Evolutionary conservation across 139 green algal species (phyloP).

Genomic region (Ettlia oleoabundans): DNA sequence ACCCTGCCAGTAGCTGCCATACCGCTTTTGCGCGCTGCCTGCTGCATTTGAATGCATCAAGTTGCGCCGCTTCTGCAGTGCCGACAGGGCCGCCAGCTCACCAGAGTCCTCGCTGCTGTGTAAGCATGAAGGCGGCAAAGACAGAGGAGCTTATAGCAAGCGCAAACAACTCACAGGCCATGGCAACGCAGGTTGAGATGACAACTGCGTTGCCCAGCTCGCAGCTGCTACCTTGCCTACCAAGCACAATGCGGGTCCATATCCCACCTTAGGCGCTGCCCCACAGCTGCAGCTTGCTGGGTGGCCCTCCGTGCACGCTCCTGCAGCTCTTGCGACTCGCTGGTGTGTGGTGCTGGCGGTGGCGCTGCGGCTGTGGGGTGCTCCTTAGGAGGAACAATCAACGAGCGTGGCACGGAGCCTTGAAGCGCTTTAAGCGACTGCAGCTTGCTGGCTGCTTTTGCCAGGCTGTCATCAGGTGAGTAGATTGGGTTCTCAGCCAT

Average conservation of each 20-base stretch:
- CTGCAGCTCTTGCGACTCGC: conserved; percentile 1
- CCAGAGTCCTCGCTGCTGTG: conserved; percentile 13
- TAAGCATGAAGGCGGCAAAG: background rate
- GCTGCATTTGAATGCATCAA: conserved; percentile 14
- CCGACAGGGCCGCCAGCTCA: conserved; percentile 24
- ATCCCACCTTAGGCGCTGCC: no score
- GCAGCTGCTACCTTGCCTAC: no score
- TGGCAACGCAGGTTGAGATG: background rate
- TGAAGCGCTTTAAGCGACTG: conserved; percentile 18
- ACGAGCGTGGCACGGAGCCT: no score
- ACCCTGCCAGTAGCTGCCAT: conserved; percentile 43
- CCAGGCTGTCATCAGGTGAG: conserved; percentile 25
- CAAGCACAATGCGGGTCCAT: no score
- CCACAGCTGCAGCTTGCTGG: no score
- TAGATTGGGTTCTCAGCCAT: conserved; percentile 24
- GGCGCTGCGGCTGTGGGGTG: background rate
- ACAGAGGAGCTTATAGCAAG: background rate
- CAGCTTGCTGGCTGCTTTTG: conserved; percentile 40
- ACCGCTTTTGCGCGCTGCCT: conserved; percentile 22
- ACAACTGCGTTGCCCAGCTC: no score
- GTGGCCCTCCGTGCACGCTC: no score
- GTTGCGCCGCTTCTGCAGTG: conserved; percentile 16
- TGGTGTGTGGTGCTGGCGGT: background rate
- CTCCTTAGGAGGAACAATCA: no score
- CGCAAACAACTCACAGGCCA: background rate